Percentiles rank a stretch among this genome's conserved stretches.
These are phyloP conservation scores for Alternaria gansuensis DNA, from an alignment of 2,329 filamentous ascomycete genomes.

Conservation along the genomic window DNA sequence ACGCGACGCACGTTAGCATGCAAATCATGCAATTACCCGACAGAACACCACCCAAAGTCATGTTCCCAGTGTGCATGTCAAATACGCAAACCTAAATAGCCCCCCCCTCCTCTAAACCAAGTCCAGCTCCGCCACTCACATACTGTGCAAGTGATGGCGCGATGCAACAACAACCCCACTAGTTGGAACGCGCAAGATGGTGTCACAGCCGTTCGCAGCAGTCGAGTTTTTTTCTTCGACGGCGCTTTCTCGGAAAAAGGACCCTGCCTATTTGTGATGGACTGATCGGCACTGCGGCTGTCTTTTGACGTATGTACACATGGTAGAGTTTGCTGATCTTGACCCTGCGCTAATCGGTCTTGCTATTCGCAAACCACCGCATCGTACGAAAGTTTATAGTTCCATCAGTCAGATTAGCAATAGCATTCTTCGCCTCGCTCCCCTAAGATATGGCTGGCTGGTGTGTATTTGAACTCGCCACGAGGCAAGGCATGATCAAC, in stretches of 20 bases:
- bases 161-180: background rate
- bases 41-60: background rate
- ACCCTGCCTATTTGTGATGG: slow-evolving; percentile 11
- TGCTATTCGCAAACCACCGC: background rate
- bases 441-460: background rate
- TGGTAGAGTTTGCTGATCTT: slow-evolving; percentile 1
- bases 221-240: slow-evolving; percentile 3
- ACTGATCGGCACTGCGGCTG: slow-evolving; percentile 7
- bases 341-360: slow-evolving; percentile 21
- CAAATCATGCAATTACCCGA: background rate
- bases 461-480: slow-evolving; percentile 27
- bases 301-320: background rate
- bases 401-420: background rate
- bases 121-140: background rate
- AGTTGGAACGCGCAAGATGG: slow-evolving; percentile 6
- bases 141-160: background rate
- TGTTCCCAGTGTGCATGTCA: background rate
- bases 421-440: background rate
- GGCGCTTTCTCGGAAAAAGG: slow-evolving; percentile 6
- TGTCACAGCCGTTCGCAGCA: slow-evolving; percentile 11
- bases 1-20: background rate
- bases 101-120: background rate
- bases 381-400: background rate
- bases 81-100: background rate
- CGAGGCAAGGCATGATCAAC: slow-evolving; percentile 26